phyloP scores from a whole-genome alignment of 495 filamentous ascomycete genomes.

The Lasiosphaeris hirsuta region DNA sequence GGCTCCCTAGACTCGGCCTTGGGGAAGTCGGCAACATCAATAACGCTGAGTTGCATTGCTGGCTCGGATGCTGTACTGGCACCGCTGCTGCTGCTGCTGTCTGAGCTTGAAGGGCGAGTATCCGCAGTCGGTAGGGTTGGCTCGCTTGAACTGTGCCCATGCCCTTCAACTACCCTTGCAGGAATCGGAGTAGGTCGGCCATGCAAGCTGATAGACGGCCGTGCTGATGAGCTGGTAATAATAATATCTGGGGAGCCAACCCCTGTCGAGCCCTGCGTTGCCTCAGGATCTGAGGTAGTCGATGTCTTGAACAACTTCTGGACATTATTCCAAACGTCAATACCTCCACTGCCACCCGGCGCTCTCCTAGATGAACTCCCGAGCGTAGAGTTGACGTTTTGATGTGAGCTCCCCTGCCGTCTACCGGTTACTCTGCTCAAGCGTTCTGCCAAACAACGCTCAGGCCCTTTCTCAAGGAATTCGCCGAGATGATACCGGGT shows the following conservation, averaged over 20 bases:
- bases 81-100: constrained; percentile 20
- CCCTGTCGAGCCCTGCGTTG: constrained; percentile 3
- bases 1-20: constrained; percentile 12
- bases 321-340: constrained; percentile 23
- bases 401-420: not conserved
- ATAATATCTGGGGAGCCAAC: constrained; percentile 35
- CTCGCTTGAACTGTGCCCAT: not conserved
- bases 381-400: not conserved
- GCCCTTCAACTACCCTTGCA: not conserved
- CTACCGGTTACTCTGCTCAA: constrained; percentile 30
- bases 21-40: constrained; percentile 1
- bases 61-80: constrained; percentile 33
- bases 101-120: constrained; percentile 30
- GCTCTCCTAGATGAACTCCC: not conserved
- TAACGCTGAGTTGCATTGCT: not conserved
- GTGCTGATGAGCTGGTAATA: constrained; percentile 28
- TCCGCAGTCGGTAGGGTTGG: constrained; percentile 23
- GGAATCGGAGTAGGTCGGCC: constrained; percentile 12
- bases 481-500: constrained; percentile 48
- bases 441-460: constrained; percentile 39
- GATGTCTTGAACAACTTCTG: constrained; percentile 16
- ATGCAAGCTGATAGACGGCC: constrained; percentile 21
- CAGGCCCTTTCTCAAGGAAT: constrained; percentile 45
- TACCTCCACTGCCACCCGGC: not conserved
- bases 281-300: not conserved